Conservation (phyloP, 2,329 filamentous ascomycete genomes). For the Bisporella sp. region DNA sequence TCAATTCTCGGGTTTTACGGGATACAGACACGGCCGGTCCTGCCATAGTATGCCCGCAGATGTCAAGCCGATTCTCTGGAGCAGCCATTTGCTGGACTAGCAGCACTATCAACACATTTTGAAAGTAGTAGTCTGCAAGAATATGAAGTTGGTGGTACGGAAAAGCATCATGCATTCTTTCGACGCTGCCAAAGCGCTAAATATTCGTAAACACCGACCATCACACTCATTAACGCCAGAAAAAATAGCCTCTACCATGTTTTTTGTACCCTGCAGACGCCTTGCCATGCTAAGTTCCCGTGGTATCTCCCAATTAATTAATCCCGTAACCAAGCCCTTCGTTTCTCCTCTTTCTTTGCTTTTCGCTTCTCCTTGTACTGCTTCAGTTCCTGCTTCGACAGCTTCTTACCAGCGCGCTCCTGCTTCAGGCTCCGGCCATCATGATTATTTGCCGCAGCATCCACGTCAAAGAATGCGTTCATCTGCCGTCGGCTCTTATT, state of each 20-base stretch:
- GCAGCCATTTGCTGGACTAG: too few relatives aligned
- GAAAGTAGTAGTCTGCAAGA: too few relatives aligned
- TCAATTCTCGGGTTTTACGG: too few relatives aligned
- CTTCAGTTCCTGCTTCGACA: slow-evolving; percentile 80
- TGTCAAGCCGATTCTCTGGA: too few relatives aligned
- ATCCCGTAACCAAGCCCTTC: slow-evolving; percentile 83
- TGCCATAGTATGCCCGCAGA: too few relatives aligned
- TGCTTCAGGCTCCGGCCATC: slow-evolving; percentile 87
- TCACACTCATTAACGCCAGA: too few relatives aligned
- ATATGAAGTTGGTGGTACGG: too few relatives aligned
- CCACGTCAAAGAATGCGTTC: slow-evolving; percentile 93
- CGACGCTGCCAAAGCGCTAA: too few relatives aligned
- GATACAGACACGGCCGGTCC: too few relatives aligned
- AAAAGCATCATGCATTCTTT: too few relatives aligned
- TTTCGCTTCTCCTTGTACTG: slow-evolving; percentile 85
- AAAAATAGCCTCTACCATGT: not conserved
- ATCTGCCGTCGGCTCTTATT: slow-evolving; percentile 83
- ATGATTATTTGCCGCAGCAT: slow-evolving; percentile 85
- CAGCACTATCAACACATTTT: too few relatives aligned
- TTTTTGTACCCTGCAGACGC: not conserved
- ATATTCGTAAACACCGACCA: too few relatives aligned
- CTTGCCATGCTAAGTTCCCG: not conserved
- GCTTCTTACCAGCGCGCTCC: slow-evolving; percentile 78
- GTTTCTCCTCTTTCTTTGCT: slow-evolving; percentile 89
- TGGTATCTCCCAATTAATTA: slow-evolving; percentile 37